Conservation (phyloP, 495 filamentous ascomycete species). For the Tirmania nivea region DNA sequence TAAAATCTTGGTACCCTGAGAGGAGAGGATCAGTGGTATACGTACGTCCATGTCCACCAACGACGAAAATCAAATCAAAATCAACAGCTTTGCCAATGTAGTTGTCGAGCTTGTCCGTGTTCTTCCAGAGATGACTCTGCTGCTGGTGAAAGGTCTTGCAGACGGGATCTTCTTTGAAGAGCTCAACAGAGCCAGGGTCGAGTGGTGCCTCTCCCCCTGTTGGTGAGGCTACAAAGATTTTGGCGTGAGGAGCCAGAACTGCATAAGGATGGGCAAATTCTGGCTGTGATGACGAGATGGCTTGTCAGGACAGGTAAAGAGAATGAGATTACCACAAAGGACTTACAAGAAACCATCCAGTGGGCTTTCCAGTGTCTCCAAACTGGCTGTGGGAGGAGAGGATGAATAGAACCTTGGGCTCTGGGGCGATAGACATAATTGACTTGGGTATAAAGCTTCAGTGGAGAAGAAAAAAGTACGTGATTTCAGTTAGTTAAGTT, state of each 20-base stretch:
- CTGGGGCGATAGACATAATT: background rate
- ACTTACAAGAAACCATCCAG: slow-evolving; percentile 45
- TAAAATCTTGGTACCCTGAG: background rate
- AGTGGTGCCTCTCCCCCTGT: slow-evolving; percentile 45
- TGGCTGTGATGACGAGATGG: slow-evolving; percentile 28
- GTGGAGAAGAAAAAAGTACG: too few species aligned
- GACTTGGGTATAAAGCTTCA: too few species aligned
- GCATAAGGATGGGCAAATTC: slow-evolving; percentile 52
- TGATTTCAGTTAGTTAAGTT: too few species aligned
- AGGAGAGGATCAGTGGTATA: background rate
- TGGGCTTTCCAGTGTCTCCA: slow-evolving; percentile 29
- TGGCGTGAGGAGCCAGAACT: slow-evolving; percentile 31
- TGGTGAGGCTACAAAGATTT: slow-evolving; percentile 43
- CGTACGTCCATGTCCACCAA: slow-evolving; percentile 57
- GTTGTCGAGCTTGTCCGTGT: slow-evolving; percentile 32
- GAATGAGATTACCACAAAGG: background rate
- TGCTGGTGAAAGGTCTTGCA: slow-evolving; percentile 31
- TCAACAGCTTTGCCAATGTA: slow-evolving; percentile 33
- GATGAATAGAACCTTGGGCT: slow-evolving; percentile 43
- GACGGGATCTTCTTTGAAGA: slow-evolving; percentile 32
- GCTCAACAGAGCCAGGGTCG: slow-evolving; percentile 40
- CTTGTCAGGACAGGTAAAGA: too few species aligned
- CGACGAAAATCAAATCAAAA: slow-evolving; percentile 50
- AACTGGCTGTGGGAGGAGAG: slow-evolving; percentile 40
- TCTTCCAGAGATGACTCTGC: slow-evolving; percentile 36